Conservation (phyloP, 331 rosid species). For the Arachis monticola region DNA sequence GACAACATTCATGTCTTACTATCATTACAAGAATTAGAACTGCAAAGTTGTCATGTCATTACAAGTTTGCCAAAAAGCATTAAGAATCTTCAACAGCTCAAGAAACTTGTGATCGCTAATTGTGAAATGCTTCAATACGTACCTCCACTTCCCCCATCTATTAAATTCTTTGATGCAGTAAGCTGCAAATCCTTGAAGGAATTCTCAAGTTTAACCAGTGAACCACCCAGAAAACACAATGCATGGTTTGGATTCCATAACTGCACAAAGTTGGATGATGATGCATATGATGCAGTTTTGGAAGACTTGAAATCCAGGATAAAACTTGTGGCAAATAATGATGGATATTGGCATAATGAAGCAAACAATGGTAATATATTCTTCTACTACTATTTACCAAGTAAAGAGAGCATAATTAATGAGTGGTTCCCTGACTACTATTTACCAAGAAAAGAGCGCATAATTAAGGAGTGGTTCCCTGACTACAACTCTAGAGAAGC, state of each 20-base stretch:
- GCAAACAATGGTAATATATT: too few species aligned
- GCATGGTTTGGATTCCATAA: neutral
- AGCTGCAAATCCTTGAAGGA: neutral
- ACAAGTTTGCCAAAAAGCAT: constrained; percentile 28
- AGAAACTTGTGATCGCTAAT: rapidly evolving
- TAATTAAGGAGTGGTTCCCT: neutral
- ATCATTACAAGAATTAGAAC: neutral
- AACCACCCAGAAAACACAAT: neutral
- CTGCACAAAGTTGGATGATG: neutral
- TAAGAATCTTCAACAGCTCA: constrained; percentile 4
- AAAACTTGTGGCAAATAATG: neutral
- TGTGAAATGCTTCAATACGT: constrained; percentile 14
- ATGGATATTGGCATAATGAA: neutral
- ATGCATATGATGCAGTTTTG: constrained; percentile 1
- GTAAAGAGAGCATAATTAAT: neutral
- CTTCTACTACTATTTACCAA: constrained; percentile 10
- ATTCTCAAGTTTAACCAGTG: neutral
- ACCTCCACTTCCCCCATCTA: neutral
- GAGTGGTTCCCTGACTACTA: neutral
- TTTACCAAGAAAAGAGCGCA: constrained; percentile 2
- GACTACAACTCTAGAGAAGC: too few species aligned
- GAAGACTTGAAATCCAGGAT: neutral
- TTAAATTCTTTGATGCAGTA: neutral
- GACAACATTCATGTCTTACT: constrained; percentile 12
- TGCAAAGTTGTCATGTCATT: neutral